A percentile compares a stretch with the other conserved stretches of the same genome.
Evolutionary conservation across 2,329 filamentous ascomycete genomes (phyloP).

Genomic region (Celoporthe dispersa): DNA sequence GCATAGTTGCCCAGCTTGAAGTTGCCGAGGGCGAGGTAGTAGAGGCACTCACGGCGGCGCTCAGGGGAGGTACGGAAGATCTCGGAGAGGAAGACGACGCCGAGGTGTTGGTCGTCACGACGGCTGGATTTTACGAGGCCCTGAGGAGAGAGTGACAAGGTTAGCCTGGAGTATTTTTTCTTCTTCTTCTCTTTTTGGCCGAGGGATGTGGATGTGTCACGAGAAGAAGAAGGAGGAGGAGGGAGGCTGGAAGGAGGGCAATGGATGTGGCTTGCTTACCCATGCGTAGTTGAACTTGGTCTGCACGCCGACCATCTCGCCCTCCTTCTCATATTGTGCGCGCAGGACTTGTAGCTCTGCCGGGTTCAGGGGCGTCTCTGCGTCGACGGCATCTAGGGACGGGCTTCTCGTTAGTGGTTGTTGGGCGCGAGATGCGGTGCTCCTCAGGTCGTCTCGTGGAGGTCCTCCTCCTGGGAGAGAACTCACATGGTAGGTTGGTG

Average conservation of each 20-base stretch:
- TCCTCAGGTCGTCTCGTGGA: neutral
- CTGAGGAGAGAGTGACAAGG: constrained; percentile 48
- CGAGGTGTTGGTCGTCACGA: constrained; percentile 88
- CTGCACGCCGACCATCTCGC: constrained; percentile 93
- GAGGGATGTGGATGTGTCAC: neutral
- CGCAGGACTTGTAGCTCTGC: constrained; percentile 92
- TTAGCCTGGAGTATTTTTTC: too few species aligned
- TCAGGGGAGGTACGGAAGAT: constrained; percentile 95
- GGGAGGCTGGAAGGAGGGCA: neutral
- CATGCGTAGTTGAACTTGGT: constrained; percentile 99
- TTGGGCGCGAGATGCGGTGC: neutral
- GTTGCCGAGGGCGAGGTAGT: constrained; percentile 96
- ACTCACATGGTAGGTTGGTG: constrained; percentile 53
- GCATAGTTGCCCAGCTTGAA: constrained; percentile 98
- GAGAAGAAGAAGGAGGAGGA: neutral
- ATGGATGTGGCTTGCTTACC: constrained; percentile 57
- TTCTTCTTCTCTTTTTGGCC: too few species aligned
- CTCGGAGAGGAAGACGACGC: constrained; percentile 89
- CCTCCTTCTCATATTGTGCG: constrained; percentile 95
- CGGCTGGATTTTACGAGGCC: constrained; percentile 91
- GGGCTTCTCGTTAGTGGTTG: neutral
- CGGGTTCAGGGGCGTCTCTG: constrained; percentile 93
- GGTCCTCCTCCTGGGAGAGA: neutral
- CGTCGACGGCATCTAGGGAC: constrained; percentile 86
- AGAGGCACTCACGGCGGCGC: constrained; percentile 94